phyloP scores from a whole-genome alignment of 768 basidiomycete genomes.

The Infundibulicybe gibba region DNA sequence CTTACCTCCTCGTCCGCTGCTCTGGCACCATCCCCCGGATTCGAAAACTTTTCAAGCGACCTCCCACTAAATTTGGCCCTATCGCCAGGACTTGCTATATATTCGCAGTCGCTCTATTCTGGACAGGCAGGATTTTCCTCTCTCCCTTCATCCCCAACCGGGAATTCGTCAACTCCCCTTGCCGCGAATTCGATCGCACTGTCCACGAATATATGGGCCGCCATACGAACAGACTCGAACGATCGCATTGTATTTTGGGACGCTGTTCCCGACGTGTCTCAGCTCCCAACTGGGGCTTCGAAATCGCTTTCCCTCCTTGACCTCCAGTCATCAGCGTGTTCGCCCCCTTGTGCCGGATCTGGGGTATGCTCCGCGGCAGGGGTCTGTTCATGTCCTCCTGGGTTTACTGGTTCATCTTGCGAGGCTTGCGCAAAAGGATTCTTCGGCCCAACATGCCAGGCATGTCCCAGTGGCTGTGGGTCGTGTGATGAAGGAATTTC shows the following conservation, averaged over 20 bases:
- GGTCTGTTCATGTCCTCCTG: slow-evolving; percentile 66
- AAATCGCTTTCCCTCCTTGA: slow-evolving; percentile 59
- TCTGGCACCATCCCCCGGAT: slow-evolving; percentile 58
- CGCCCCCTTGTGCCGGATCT: slow-evolving; percentile 68
- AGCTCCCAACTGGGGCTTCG: slow-evolving; percentile 52
- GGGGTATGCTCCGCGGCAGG: slow-evolving; percentile 72
- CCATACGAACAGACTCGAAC: slow-evolving; percentile 52
- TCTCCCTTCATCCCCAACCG: slow-evolving; percentile 47
- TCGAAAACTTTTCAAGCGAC: slow-evolving; percentile 52
- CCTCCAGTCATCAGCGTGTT: slow-evolving; percentile 72
- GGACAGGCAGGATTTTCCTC: slow-evolving; percentile 58
- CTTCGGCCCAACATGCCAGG: slow-evolving; percentile 69
- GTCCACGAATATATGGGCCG: slow-evolving; percentile 67
- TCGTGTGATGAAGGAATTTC: slow-evolving; percentile 78
- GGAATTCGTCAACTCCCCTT: slow-evolving; percentile 48
- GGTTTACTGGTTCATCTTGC: slow-evolving; percentile 78
- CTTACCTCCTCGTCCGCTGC: slow-evolving; percentile 64
- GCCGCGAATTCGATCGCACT: slow-evolving; percentile 60
- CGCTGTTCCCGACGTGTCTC: slow-evolving; percentile 68
- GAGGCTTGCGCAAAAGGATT: slow-evolving; percentile 73
- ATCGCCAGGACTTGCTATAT: slow-evolving; percentile 63
- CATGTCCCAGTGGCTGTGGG: slow-evolving; percentile 67
- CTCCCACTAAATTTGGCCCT: slow-evolving; percentile 69
- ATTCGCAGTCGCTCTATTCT: slow-evolving; percentile 57
- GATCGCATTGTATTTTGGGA: slow-evolving; percentile 74